Conservation (phyloP, 148 eudicot species). For the Rhododendron williamsianum region DNA sequence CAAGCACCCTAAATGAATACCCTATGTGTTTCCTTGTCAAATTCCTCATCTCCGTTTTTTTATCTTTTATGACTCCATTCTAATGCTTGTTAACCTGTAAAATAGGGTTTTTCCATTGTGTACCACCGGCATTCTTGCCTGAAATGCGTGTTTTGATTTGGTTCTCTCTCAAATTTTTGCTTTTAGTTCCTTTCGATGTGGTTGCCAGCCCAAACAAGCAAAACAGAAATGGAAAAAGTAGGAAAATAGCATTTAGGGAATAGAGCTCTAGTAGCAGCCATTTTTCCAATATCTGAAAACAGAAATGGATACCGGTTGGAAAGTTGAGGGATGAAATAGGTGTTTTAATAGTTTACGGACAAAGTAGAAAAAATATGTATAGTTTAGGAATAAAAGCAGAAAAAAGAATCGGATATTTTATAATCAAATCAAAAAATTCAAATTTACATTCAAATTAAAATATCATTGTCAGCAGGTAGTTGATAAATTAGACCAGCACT, state of each 20-base stretch:
- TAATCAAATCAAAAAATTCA: too few relatives aligned
- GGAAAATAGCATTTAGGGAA: neutral
- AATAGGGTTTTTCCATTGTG: neutral
- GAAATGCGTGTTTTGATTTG: neutral
- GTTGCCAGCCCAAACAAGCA: neutral
- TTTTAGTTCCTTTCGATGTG: neutral
- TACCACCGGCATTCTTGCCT: neutral
- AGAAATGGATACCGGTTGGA: too few relatives aligned
- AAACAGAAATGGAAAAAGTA: too few relatives aligned
- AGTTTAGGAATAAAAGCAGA: too few relatives aligned
- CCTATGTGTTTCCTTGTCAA: neutral
- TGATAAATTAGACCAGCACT: neutral
- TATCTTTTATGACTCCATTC: neutral
- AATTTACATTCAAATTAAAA: neutral
- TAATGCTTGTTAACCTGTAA: neutral
- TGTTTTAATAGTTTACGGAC: too few relatives aligned
- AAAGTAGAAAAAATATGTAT: too few relatives aligned
- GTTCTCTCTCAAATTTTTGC: too few relatives aligned
- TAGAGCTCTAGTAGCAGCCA: neutral
- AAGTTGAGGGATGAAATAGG: too few relatives aligned
- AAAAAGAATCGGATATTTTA: too few relatives aligned
- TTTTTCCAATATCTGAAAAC: neutral
- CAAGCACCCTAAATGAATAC: too few relatives aligned
- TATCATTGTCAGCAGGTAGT: neutral
- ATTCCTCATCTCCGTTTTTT: neutral